Evolutionary conservation across 2,329 filamentous ascomycete species (phyloP), one percentile per base, ranked within the genome.

Genomic region (Coniella vitis): DNA sequence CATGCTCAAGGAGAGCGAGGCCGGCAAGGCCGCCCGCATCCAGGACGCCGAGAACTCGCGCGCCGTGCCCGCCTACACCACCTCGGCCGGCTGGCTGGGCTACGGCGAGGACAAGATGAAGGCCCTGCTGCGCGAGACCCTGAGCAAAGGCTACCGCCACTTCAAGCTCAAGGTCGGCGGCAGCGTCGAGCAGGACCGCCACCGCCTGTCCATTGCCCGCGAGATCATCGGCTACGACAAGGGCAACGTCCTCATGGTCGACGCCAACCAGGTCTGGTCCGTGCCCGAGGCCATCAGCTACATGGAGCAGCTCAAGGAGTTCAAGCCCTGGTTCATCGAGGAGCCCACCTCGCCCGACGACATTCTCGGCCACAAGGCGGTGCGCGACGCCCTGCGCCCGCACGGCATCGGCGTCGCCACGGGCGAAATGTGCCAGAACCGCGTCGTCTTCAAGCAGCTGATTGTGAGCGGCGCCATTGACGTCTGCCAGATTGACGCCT

Each of bases 351-450:
- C 83, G 19, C 90, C 90, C 12, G 90, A 95, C 62, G 90, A 95
- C 64, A 83, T 95, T 51, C 81, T 93, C 48, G 90, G 90, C 51
- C 90, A 95, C 76, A 87, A 86, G 62, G 84, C 87, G 3, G 83
- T 95, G 59, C 82, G 87, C 45, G 84, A 91, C 54, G 89, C 89
- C 4, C 81, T 95, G 10, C 76, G 78, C 59, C 82, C 86, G 0
- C 73, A 81, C 61, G 79, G 79, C 49, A 88, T 95, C 59, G 87
- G 87, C 51, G 90, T 95, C 4, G 90, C 90, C 7, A 95, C 90
- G 0, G 90, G 90, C 55, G 90, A 95, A 71, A 94, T 95, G 88
- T 93, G 88, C 71, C 90, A 95, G 72, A 95, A 95, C 73, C 83
- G 90, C 35, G 87, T 95, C 56, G 81, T 95, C 60, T 95, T 95